Percentiles rank a stretch among this genome's conserved stretches.
Evolutionary conservation across 768 basidiomycete genomes (phyloP).

Genomic region (Nevesoporus exiguus): DNA sequence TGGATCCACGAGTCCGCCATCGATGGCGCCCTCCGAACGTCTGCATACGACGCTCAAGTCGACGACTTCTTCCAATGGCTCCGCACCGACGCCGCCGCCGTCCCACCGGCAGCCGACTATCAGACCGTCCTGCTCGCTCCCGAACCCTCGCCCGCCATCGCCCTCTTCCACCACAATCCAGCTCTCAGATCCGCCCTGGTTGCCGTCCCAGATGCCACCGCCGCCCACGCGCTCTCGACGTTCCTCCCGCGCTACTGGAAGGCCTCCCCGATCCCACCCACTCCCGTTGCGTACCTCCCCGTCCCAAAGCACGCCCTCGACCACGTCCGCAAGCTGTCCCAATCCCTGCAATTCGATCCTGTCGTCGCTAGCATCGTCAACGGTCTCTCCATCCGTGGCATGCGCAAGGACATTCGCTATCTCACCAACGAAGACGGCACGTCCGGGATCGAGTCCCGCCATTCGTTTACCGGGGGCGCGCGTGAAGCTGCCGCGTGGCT

Average conservation of each 20-base stretch:
- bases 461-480: slow-evolving; percentile 74
- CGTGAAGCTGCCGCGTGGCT: slow-evolving; percentile 37
- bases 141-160: slow-evolving; percentile 10
- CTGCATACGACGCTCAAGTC: slow-evolving; percentile 33
- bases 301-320: slow-evolving; percentile 55
- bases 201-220: slow-evolving; percentile 38
- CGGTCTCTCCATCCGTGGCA: slow-evolving; percentile 61
- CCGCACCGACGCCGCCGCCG: slow-evolving; percentile 18
- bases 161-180: slow-evolving; percentile 42
- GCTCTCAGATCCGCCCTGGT: slow-evolving; percentile 44
- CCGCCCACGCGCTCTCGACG: slow-evolving; percentile 50
- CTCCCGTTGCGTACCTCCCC: slow-evolving; percentile 47
- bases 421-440: slow-evolving; percentile 81
- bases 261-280: slow-evolving; percentile 54
- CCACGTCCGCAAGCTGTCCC: slow-evolving; percentile 55
- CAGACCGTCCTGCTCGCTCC: slow-evolving; percentile 21
- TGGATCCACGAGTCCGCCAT: slow-evolving; percentile 59
- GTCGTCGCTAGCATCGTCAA: slow-evolving; percentile 63
- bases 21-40: slow-evolving; percentile 41
- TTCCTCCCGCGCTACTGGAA: slow-evolving; percentile 74
- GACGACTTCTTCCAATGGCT: slow-evolving; percentile 35
- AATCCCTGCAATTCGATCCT: slow-evolving; percentile 63
- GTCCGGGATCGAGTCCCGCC: slow-evolving; percentile 74
- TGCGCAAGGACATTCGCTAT: slow-evolving; percentile 71
- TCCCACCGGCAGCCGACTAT: slow-evolving; percentile 5